phyloP scores from a whole-genome alignment of 1,284 basidiomycete species.

The Baeospora myosura region DNA sequence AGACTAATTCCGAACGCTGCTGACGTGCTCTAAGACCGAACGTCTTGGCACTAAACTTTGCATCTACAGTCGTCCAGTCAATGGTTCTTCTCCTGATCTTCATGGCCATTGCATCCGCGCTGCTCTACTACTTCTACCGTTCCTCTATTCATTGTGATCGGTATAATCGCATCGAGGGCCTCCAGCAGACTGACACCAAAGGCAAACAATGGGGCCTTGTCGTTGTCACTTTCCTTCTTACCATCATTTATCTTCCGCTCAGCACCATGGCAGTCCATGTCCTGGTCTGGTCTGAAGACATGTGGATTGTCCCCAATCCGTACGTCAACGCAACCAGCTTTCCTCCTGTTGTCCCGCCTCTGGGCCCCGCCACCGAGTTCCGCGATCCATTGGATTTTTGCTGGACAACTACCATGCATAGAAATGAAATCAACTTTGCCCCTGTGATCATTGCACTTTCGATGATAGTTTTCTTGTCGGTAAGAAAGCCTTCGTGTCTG shows the following conservation, averaged over 20 bases:
- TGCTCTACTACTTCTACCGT: slow-evolving; percentile 52
- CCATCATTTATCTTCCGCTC: slow-evolving; percentile 61
- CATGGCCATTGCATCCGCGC: slow-evolving; percentile 41
- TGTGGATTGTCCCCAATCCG: slow-evolving; percentile 67
- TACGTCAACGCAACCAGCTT: slow-evolving; percentile 52
- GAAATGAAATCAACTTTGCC: slow-evolving; percentile 67
- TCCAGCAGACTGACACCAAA: slow-evolving; percentile 36
- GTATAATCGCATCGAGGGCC: slow-evolving; percentile 45
- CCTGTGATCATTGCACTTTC: slow-evolving; percentile 57
- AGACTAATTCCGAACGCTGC: not conserved
- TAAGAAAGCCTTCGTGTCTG: slow-evolving; percentile 28
- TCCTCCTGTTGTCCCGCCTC: slow-evolving; percentile 38
- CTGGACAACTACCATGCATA: slow-evolving; percentile 69
- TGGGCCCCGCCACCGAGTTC: slow-evolving; percentile 51
- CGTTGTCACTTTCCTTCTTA: slow-evolving; percentile 54
- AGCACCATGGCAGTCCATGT: slow-evolving; percentile 68
- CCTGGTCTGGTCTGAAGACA: slow-evolving; percentile 65
- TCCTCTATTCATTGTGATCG: slow-evolving; percentile 41
- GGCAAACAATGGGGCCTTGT: slow-evolving; percentile 46
- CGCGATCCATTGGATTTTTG: slow-evolving; percentile 70
- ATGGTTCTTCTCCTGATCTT: slow-evolving; percentile 49
- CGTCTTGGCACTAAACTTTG: slow-evolving; percentile 62
- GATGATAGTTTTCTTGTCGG: slow-evolving; percentile 43
- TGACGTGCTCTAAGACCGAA: slow-evolving; percentile 45
- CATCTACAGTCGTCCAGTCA: slow-evolving; percentile 44